These are phyloP conservation scores for Mycocentrospora acerina DNA, from an alignment of 2,329 filamentous ascomycete species.

Conservation along the genomic window DNA sequence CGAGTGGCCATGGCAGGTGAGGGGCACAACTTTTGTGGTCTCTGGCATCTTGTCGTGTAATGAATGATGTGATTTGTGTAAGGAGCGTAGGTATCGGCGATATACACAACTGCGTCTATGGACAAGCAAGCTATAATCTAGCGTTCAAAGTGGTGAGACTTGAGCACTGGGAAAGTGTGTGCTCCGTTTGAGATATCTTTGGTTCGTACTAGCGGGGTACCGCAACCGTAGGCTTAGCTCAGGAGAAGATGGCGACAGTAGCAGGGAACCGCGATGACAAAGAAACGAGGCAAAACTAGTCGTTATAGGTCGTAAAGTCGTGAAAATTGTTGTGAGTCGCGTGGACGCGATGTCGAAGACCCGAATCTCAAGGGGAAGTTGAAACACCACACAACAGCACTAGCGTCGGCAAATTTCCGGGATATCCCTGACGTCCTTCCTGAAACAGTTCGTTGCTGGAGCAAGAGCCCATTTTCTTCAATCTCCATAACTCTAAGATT, in stretches of 20 bases:
- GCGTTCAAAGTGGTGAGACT: slow-evolving; percentile 14
- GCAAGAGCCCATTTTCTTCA: too few relatives aligned
- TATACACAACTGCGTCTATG: slow-evolving; percentile 1
- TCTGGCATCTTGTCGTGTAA: slow-evolving; percentile 33
- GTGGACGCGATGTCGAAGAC: slow-evolving; percentile 9
- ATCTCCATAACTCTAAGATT: too few relatives aligned
- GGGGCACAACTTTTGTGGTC: slow-evolving; percentile 68
- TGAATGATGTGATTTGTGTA: slow-evolving; percentile 1
- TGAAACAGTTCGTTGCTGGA: too few relatives aligned
- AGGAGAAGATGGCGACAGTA: not conserved
- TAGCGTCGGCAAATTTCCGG: slow-evolving; percentile 16
- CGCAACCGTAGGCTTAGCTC: not conserved
- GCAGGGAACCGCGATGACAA: slow-evolving; percentile 12
- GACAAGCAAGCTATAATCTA: slow-evolving; percentile 1
- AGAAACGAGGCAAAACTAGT: slow-evolving; percentile 19
- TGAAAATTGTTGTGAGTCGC: slow-evolving; percentile 14
- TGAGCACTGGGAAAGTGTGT: slow-evolving; percentile 11
- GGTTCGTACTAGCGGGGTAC: slow-evolving; percentile 5
- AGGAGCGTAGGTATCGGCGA: not conserved
- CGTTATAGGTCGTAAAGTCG: slow-evolving; percentile 37
- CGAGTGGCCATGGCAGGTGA: slow-evolving; percentile 94
- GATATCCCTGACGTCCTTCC: too few relatives aligned
- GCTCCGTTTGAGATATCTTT: slow-evolving; percentile 10
- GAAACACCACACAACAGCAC: slow-evolving; percentile 11
- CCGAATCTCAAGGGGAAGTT: slow-evolving; percentile 14